phyloP scores from a whole-genome alignment of 179 eudicot genomes.

The Vitellaria paradoxa region DNA sequence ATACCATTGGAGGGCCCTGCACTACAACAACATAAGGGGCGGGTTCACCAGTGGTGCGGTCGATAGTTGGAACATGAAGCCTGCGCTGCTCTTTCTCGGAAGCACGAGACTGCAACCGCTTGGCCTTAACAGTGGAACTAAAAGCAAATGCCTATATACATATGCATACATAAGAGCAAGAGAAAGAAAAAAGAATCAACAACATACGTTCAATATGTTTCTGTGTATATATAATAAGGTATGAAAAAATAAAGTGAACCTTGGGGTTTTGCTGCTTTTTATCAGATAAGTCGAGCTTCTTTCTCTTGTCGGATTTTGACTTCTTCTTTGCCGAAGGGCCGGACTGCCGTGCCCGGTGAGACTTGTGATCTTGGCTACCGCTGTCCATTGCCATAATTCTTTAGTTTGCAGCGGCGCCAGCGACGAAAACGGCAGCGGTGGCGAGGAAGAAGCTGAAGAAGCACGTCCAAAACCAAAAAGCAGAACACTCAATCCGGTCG shows the following conservation, averaged over 20 bases:
- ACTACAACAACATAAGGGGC: conserved; percentile 87
- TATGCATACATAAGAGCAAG: background rate
- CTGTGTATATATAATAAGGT: too few species aligned
- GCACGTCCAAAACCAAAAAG: too few species aligned
- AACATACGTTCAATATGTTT: background rate
- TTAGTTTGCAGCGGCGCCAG: too few species aligned
- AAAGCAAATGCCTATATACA: conserved; percentile 69
- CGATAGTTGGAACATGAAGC: conserved; percentile 76
- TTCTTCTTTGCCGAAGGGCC: conserved; percentile 52
- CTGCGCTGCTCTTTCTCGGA: conserved; percentile 89
- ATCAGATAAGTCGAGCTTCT: too few species aligned
- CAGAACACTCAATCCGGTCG: too few species aligned
- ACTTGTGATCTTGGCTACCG: conserved; percentile 38
- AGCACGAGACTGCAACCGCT: conserved; percentile 60
- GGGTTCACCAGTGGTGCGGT: conserved; percentile 68
- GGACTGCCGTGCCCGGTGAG: conserved; percentile 56
- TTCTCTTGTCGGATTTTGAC: conserved; percentile 18
- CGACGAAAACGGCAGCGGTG: too few species aligned
- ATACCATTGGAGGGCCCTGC: conserved; percentile 91
- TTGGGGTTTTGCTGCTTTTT: conserved; percentile 51
- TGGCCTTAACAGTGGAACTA: conserved; percentile 71
- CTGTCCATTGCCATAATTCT: conserved; percentile 21
- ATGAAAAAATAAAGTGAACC: conserved; percentile 27
- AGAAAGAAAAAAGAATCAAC: too few species aligned
- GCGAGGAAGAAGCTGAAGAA: too few species aligned